Evolutionary conservation across 202 grass and related monocot genomes (phyloP).

Genomic region (Schoenoplectus triqueter): DNA sequence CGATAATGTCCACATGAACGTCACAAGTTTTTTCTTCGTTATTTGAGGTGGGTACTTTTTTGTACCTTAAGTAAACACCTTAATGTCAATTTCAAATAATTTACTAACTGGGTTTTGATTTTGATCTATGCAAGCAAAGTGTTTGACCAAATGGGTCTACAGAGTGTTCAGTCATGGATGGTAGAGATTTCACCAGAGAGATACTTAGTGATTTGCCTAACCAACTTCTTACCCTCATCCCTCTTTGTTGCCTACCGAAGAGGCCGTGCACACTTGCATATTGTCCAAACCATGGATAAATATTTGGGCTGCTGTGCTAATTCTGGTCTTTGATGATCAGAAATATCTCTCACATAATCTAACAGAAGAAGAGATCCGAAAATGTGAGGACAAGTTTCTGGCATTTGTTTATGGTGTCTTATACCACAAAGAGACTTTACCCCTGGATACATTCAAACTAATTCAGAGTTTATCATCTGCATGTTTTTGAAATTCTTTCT

Average conservation of each 20-base stretch:
- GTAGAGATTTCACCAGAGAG: not conserved
- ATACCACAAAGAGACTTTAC: not conserved
- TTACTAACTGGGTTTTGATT: too few species aligned
- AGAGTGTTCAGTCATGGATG: not conserved
- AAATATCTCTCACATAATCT: not conserved
- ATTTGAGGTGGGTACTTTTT: too few species aligned
- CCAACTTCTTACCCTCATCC: constrained; percentile 10
- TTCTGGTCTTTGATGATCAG: not conserved
- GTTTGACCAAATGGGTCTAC: not conserved
- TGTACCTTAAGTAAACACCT: too few species aligned
- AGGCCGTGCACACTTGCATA: not conserved
- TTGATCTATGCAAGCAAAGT: not conserved
- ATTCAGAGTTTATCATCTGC: not conserved
- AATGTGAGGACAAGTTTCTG: not conserved
- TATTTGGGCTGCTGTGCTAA: constrained; percentile 22
- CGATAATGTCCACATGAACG: too few species aligned
- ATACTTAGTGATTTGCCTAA: not conserved
- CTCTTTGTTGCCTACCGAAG: not conserved
- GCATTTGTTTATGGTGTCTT: not conserved
- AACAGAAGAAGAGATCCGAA: not conserved
- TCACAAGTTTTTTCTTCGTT: too few species aligned
- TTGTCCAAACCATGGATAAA: not conserved
- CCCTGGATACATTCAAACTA: not conserved
- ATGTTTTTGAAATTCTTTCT: not conserved
- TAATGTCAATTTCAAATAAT: too few species aligned